Conservation (phyloP, 1,139 yeast species). For the Scheffersomyces cryptocercus region DNA sequence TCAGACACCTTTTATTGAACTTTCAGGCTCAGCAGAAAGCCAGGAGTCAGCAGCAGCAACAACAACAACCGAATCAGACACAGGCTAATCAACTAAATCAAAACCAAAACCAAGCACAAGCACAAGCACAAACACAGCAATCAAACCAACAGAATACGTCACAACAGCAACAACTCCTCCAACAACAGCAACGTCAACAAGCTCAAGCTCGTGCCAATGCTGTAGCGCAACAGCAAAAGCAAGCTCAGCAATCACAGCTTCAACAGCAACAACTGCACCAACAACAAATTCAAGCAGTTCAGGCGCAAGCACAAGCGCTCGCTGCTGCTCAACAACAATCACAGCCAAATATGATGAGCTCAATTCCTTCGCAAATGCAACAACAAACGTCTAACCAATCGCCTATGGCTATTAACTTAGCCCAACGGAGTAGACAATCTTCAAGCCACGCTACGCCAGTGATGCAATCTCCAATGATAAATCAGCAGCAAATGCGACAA, state of each 20-base stretch:
- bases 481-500: conserved; percentile 7
- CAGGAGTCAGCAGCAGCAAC: conserved; percentile 12
- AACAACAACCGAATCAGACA: conserved; percentile 5
- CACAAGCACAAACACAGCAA: conserved; percentile 2
- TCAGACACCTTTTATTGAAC: conserved; percentile 49
- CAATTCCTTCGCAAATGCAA: background rate
- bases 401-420: conserved; percentile 1
- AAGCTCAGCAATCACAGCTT: conserved; percentile 3
- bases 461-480: conserved; percentile 10
- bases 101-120: conserved; percentile 2
- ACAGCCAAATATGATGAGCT: background rate
- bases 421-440: conserved; percentile 9
- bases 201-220: background rate
- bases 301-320: background rate
- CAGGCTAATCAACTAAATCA: conserved; percentile 1
- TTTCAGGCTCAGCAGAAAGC: conserved; percentile 44
- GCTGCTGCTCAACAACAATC: background rate
- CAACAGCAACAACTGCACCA: conserved; percentile 2
- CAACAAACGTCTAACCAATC: background rate
- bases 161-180: conserved; percentile 6
- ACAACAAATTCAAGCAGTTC: conserved; percentile 7
- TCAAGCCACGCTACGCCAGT: conserved; percentile 14
- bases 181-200: conserved; percentile 6
- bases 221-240: conserved; percentile 5
- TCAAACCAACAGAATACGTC: conserved; percentile 2